Conservation (phyloP, 345 rosid genomes). For the Gossypium turneri region DNA sequence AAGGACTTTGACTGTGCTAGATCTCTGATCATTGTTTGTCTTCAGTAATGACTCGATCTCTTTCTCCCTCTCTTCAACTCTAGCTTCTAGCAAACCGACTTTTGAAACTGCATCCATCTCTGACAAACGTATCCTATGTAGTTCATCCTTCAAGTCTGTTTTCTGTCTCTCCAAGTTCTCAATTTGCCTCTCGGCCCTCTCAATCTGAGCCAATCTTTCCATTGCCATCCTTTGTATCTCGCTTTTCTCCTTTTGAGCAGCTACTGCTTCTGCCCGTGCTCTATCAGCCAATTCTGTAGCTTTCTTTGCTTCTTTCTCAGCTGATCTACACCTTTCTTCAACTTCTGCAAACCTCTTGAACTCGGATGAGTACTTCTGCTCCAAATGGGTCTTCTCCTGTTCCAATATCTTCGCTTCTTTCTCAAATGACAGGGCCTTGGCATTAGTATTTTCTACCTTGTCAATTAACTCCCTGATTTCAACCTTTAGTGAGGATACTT, state of each 20-base stretch:
- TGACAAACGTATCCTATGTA: conserved; percentile 52
- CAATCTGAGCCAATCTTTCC: conserved; percentile 83
- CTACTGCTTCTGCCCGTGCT: conserved; percentile 76
- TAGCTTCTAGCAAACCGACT: conserved; percentile 64
- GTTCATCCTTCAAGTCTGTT: conserved; percentile 52
- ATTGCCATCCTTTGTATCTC: conserved; percentile 78
- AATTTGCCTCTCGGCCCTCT: conserved; percentile 75
- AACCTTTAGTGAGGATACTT: conserved; percentile 51
- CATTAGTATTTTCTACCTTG: conserved; percentile 61
- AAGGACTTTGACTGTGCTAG: conserved; percentile 71
- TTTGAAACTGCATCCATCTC: conserved; percentile 72
- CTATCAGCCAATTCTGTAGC: conserved; percentile 85
- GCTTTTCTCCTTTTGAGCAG: conserved; percentile 74
- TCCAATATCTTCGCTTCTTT: conserved; percentile 71
- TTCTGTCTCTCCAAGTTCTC: conserved; percentile 78
- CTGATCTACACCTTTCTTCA: conserved; percentile 69
- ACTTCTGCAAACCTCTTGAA: conserved; percentile 81
- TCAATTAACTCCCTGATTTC: conserved; percentile 57
- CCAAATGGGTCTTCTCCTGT: conserved; percentile 80
- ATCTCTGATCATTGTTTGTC: conserved; percentile 72
- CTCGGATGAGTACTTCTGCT: conserved; percentile 75
- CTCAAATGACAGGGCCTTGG: conserved; percentile 70
- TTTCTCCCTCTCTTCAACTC: conserved; percentile 91
- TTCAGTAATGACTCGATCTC: conserved; percentile 77
- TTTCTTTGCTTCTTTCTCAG: conserved; percentile 85